Evolutionary conservation across 345 rosid genomes (phyloP), one percentile per base, ranked within the genome.

Genomic region (Dovyalis caffra): DNA sequence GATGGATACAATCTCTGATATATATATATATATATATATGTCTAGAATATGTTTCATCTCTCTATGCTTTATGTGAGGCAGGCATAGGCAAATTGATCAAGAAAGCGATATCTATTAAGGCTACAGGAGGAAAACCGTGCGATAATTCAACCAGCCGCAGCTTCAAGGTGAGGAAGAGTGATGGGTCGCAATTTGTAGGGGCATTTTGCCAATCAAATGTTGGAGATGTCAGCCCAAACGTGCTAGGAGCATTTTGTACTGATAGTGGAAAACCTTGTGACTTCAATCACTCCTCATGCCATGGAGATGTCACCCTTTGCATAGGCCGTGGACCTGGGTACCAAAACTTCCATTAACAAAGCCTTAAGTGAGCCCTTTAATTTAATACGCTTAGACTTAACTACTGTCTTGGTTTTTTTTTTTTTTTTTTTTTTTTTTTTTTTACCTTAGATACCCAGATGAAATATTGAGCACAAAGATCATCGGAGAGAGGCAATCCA

Each of bases 171-270:
- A 86, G 90, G 82, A 89, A 83, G 68, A 83, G 84, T 67, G 74
- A 83, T 16, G 86, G 87, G 28, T 78, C 82, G 1, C 28, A 35
- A 35, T 87, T 87, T 75, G 89, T 87, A 5, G 89, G 89, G 18
- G 89, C 92, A 4, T 89, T 87, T 70, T 87, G 89, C 74, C 88
- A 89, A 70, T 87, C 92, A 45, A 89, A 87, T 65, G 90, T 86
- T 3, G 89, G 92, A 66, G 92, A 89, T 56, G 89, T 89, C 65
- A 79, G 78, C 21, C 90, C 89, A 35, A 89, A 87, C 72, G 90
- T 89, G 82, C 76, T 89, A 1, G 90, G 90, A 73, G 87, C 90
- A 10, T 89, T 86, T 66, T 87, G 91, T 78, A 81, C 28, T 3
- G 83, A 88, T 66, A 83, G 69, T 3, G 90, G 89, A 31, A 79